These are phyloP conservation scores for Bacterosira constricta DNA, from an alignment of 108 stramenopile species.

Conservation along the genomic window DNA sequence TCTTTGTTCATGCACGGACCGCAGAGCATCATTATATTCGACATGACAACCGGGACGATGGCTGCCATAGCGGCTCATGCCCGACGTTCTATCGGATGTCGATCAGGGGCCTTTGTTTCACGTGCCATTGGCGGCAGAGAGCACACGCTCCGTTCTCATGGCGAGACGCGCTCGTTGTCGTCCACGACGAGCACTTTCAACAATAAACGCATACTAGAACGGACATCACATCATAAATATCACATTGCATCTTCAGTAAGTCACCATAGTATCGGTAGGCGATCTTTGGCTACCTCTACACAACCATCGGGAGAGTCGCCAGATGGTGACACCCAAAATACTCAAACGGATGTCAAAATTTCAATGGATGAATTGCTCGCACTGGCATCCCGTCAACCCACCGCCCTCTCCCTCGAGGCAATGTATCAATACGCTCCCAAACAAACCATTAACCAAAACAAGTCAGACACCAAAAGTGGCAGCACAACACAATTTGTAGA, in stretches of 20 bases:
- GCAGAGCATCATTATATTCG: no score
- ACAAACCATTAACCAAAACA: slow-evolving; percentile 35
- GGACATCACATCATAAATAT: neutral
- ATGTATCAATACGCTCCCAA: slow-evolving; percentile 86
- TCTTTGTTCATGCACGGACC: no score
- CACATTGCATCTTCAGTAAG: neutral
- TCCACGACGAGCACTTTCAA: neutral
- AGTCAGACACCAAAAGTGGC: slow-evolving; percentile 2
- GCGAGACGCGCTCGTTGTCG: neutral
- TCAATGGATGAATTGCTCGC: slow-evolving; percentile 68
- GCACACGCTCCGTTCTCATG: no score
- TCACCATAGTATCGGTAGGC: neutral
- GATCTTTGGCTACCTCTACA: neutral
- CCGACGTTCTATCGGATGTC: no score
- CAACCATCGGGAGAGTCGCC: neutral
- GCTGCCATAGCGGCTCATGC: no score
- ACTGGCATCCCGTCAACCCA: slow-evolving; percentile 76
- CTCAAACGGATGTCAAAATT: slow-evolving; percentile 16
- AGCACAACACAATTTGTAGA: slow-evolving; percentile 26
- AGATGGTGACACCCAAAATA: neutral
- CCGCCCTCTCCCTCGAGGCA: slow-evolving; percentile 77
- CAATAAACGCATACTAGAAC: neutral
- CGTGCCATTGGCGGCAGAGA: no score
- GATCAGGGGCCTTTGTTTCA: no score
- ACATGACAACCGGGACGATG: no score